Base-by-base conservation (phyloP, 768 basidiomycete genomes). In the Hygrocybe punicea region DNA sequence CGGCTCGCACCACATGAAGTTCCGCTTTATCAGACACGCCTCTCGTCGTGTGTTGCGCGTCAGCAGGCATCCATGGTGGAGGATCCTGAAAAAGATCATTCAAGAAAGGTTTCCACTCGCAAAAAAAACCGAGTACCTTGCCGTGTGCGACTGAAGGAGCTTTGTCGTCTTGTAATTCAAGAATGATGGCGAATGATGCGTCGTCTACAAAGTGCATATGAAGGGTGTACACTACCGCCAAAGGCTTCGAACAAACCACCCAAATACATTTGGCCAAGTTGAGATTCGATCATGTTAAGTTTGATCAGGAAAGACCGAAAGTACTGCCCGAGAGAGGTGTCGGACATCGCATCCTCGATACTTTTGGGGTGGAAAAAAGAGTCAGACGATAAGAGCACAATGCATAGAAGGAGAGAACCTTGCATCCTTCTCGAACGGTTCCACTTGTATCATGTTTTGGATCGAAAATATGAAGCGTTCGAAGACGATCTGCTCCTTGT, bases 401-500 rank as follows among this genome's bases (percentile, higher is more conserved):
- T 57, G 46, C 24, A 50, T 34, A 56, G 55, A 13, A 21, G 37
- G 3, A 45, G 59, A 67, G 55, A 61, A 88, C 90, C 82, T 81
- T 17, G 81, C 81, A 60, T 89, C 85, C 66, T 84, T 89, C 67
- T 88, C 80, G 71, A 81, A 87, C 0, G 77, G 62, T 60, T 89
- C 87, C 25, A 90, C 80, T 53, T 84, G 68, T 25, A 92, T 81
- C 83, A 95, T 86, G 68, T 81, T 88, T 58, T 87, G 85, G n/a
- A 96, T 69, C 21, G 91, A 85, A 69, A 97, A 93, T 17, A 96
- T 81, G 69, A 90, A 97, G 2, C 94, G 82, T 68, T 98, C 95
- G n/a, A 97, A 73, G 14, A 92, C 81, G 21, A 86, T 76, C 58
- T 93, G 86, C 9, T 89, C 81, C 60, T 83, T 84, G 67, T 89